Conservation (phyloP, 495 filamentous ascomycete species). For the Talaromyces adpressus region DNA sequence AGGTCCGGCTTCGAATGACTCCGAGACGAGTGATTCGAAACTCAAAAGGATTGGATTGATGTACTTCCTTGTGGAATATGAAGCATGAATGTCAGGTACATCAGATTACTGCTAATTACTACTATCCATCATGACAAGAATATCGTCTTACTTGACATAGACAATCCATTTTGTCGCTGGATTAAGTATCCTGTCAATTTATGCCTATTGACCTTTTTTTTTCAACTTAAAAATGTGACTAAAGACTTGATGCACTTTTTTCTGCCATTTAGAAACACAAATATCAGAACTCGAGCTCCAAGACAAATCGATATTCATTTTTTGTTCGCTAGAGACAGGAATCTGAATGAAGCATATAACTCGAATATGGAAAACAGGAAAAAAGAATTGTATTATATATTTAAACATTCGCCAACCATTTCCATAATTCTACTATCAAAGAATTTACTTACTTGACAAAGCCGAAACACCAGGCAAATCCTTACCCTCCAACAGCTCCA, state of each 20-base stretch:
- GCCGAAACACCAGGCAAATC: slow-evolving; percentile 89
- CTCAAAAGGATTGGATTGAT: not conserved
- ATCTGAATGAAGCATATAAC: not conserved
- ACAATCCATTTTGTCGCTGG: not conserved
- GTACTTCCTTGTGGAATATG: not conserved
- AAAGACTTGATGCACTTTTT: slow-evolving; percentile 3
- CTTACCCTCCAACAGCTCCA: slow-evolving; percentile 97
- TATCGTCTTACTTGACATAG: not conserved
- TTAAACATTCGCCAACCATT: not conserved
- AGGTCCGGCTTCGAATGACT: not conserved
- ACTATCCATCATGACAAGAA: not conserved
- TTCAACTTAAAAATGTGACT: not conserved
- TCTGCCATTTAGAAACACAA: not conserved
- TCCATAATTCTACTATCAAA: not conserved
- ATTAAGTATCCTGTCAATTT: no score
- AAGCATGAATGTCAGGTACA: slow-evolving; percentile 2
- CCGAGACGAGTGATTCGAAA: not conserved
- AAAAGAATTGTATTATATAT: slow-evolving; percentile 1
- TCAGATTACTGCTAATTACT: slow-evolving; percentile 1
- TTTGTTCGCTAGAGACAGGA: not conserved
- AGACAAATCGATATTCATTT: not conserved
- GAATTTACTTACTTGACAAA: slow-evolving; percentile 76
- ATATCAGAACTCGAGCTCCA: not conserved
- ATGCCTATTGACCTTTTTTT: no score
- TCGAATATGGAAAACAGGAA: not conserved